Base-by-base conservation (phyloP, 2,329 filamentous ascomycete genomes). In the Penicillium carneum region DNA sequence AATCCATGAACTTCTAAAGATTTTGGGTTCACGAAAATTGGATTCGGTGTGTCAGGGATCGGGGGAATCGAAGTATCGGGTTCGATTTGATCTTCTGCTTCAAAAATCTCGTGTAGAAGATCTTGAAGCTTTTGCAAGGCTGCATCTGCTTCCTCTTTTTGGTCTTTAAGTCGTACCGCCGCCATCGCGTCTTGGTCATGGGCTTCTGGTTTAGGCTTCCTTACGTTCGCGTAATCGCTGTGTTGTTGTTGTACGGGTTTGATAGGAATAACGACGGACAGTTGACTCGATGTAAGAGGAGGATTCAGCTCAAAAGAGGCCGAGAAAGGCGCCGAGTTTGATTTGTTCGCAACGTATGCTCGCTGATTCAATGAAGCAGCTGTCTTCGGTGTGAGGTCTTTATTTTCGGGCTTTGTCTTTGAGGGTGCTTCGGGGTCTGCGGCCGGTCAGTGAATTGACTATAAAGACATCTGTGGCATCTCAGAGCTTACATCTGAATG, bases 91-190 rank as follows among this genome's bases (percentile, higher is more conserved):
- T 93, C 88, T 72, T 96, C 92, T 5, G 90, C 90, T 65, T 91
- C 86, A 67, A 93, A 92, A 16, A 97, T 84, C 26, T 88, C 87
- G 55, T 87, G 83, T 3, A 96, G 81, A 49, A 93, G 84, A 39
- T 85, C 84, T 58, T 90, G 86, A 12, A 99, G 80, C 57, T 88
- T 87, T 55, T 88, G 81, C 47, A 93, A 83, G 45, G 91, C 90
- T 11, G 87, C 84, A 69, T 97, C 89, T 4, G 90, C 90, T 71
- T 93, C 88, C 69, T 96, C 89, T 52, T 90, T 89, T 75, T 97
- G 91, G 71, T 96, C 92, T 60, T 72, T 78, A 2, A 92, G 81
- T 43, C 86, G 87, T 46, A 88, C 78, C 16, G 86, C 83, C 20
- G 89, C 80, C 2, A 86, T 76, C 51, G 85, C 86, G 57, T 86